A percentile compares a stretch with the other conserved stretches of the same genome.
Evolutionary conservation across 108 stramenopile species (phyloP).

Genomic region (Cylindrotheca closterium): DNA sequence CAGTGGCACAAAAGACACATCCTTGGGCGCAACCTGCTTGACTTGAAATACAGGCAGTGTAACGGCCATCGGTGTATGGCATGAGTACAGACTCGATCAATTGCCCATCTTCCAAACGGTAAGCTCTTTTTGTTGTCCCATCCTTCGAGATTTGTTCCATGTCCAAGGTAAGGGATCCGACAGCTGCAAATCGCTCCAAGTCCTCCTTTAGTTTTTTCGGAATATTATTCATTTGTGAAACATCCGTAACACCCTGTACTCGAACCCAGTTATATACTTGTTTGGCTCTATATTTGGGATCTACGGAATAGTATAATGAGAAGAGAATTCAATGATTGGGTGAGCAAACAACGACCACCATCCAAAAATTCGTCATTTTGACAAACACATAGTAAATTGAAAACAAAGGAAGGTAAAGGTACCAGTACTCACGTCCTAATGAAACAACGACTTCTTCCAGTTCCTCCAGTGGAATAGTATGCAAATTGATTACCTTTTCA

Average conservation of each 20-base stretch:
- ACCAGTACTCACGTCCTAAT: conserved; percentile 32
- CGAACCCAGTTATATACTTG: conserved; percentile 89
- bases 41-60: conserved; percentile 94
- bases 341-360: too few species aligned
- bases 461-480: conserved; percentile 55
- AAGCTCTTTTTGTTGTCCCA: conserved; percentile 93
- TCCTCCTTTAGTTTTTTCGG: conserved; percentile 65
- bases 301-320: background rate
- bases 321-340: too few species aligned
- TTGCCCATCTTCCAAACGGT: conserved; percentile 86
- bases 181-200: conserved; percentile 48
- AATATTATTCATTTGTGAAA: conserved; percentile 85
- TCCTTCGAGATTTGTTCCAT: conserved; percentile 76
- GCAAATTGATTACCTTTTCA: conserved; percentile 49
- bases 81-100: conserved; percentile 96
- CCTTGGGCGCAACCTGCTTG: conserved; percentile 99
- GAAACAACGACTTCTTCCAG: conserved; percentile 52
- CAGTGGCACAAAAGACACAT: conserved; percentile 86
- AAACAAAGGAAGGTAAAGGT: too few species aligned
- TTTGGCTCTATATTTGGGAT: conserved; percentile 83
- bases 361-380: too few species aligned
- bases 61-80: conserved; percentile 94
- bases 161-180: conserved; percentile 53
- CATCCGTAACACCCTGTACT: conserved; percentile 64
- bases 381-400: too few species aligned